These are phyloP conservation scores for Beauveria sp. DNA, from an alignment of 2,329 filamentous ascomycete genomes.

Conservation along the genomic window DNA sequence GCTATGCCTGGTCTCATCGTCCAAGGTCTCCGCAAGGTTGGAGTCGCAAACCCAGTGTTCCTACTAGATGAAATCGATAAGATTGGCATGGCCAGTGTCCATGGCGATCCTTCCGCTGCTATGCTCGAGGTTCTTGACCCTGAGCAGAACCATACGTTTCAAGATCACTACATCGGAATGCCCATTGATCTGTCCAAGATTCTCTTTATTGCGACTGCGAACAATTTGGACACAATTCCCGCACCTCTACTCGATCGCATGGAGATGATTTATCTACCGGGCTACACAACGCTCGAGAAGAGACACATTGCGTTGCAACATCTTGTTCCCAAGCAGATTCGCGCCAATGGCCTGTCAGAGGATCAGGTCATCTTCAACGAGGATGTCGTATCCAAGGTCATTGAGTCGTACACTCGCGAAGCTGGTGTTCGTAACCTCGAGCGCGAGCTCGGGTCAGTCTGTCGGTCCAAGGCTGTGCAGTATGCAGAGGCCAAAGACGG, in stretches of 20 bases:
- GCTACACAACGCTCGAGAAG: conserved; percentile 96
- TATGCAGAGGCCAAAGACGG: conserved; percentile 84
- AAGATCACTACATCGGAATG: conserved; percentile 92
- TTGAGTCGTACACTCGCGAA: conserved; percentile 93
- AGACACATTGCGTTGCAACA: conserved; percentile 88
- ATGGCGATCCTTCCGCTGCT: conserved; percentile 91
- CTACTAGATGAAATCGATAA: conserved; percentile 98
- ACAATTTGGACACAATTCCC: conserved; percentile 89
- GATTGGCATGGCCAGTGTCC: conserved; percentile 80
- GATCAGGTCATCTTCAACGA: conserved; percentile 70
- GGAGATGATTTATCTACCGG: conserved; percentile 89
- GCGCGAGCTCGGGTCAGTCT: conserved; percentile 89
- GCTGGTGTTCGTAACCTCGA: conserved; percentile 94
- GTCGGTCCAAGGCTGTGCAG: conserved; percentile 90
- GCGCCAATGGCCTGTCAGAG: conserved; percentile 73
- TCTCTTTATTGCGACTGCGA: conserved; percentile 94
- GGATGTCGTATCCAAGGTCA: conserved; percentile 88
- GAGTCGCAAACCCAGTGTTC: conserved; percentile 91
- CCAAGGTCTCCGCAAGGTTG: conserved; percentile 88
- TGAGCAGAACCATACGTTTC: conserved; percentile 92
- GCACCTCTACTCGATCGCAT: conserved; percentile 91
- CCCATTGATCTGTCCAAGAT: conserved; percentile 95
- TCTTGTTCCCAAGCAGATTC: conserved; percentile 92
- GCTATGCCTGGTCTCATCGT: conserved; percentile 98
- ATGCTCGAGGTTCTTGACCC: conserved; percentile 98